These are phyloP conservation scores for Pythium angustatum DNA, from an alignment of 352 stramenopile species.

Conservation along the genomic window DNA sequence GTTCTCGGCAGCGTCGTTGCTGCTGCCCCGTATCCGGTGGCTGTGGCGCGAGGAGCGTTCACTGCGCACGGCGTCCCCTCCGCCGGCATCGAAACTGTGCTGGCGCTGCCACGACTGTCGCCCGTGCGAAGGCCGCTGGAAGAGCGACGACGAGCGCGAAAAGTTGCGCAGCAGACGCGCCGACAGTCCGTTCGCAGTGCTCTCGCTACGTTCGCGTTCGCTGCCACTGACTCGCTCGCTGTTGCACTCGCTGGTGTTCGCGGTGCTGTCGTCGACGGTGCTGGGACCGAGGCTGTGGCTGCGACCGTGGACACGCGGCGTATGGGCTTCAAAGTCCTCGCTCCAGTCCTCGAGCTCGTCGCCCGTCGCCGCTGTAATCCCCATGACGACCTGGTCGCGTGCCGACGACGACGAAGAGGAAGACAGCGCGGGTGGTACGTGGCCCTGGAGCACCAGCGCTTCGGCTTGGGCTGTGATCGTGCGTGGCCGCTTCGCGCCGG, in stretches of 20 bases:
- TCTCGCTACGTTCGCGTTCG: constrained; percentile 1
- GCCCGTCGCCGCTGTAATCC: constrained; percentile 60
- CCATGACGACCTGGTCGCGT: constrained; percentile 69
- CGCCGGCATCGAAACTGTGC: constrained; percentile 24
- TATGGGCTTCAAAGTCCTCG: constrained; percentile 44
- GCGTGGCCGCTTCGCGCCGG: constrained; percentile 28
- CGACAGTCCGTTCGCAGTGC: constrained; percentile 11
- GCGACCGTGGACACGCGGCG: constrained; percentile 9
- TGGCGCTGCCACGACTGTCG: constrained; percentile 31
- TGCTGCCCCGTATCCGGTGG: constrained; percentile 29
- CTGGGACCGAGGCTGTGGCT: neutral
- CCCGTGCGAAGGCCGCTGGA: constrained; percentile 26
- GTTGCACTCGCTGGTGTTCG: constrained; percentile 2
- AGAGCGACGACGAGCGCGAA: constrained; percentile 31
- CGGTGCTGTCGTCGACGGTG: neutral
- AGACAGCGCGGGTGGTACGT: neutral
- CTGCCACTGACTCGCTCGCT: constrained; percentile 20
- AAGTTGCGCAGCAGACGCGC: constrained; percentile 33
- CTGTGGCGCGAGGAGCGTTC: constrained; percentile 9
- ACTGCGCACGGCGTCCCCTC: neutral
- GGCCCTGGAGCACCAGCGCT: constrained; percentile 17
- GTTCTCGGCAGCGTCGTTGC: constrained; percentile 26
- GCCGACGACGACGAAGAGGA: neutral
- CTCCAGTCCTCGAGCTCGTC: constrained; percentile 83
- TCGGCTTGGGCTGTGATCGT: constrained; percentile 31